Evolutionary conservation across 2,329 filamentous ascomycete species (phyloP).

Genomic region (Stromatinia cepivora): DNA sequence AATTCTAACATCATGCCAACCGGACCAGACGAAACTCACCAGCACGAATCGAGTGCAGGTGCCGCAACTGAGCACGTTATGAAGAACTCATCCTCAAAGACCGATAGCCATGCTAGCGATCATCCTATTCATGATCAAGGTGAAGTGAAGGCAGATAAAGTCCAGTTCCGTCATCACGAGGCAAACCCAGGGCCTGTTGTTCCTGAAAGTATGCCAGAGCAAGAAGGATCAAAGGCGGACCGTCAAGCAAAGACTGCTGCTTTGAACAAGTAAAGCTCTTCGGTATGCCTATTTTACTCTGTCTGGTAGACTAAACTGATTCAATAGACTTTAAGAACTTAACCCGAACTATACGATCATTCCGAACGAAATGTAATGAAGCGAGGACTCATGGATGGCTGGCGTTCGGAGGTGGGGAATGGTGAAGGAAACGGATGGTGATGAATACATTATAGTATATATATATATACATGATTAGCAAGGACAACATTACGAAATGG

Average conservation of each 20-base stretch:
- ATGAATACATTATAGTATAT: not conserved
- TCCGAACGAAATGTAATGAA: conserved; percentile 6
- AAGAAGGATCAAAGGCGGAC: conserved; percentile 68
- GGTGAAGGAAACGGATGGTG: not conserved
- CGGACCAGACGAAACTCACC: conserved; percentile 43
- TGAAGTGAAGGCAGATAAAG: conserved; percentile 48
- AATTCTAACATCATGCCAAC: conserved; percentile 41
- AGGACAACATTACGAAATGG: conserved; percentile 1
- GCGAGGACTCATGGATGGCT: conserved; percentile 7
- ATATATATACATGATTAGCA: conserved; percentile 7
- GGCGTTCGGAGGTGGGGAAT: conserved; percentile 7
- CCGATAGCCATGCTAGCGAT: conserved; percentile 42
- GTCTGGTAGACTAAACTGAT: not conserved
- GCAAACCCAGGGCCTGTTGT: conserved; percentile 60
- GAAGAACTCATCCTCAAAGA: conserved; percentile 42
- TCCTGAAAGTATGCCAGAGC: conserved; percentile 52
- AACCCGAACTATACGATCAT: not conserved
- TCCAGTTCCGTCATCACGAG: conserved; percentile 52
- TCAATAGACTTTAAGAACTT: conserved; percentile 1
- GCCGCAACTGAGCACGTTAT: conserved; percentile 43
- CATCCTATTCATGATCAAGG: conserved; percentile 43
- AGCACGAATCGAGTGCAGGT: conserved; percentile 33
- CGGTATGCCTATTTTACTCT: conserved; percentile 29
- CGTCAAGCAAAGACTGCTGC: conserved; percentile 48
- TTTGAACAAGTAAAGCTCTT: conserved; percentile 29